Base-by-base conservation (phyloP, 768 basidiomycete species). In the Pulveroboletus sp. region DNA sequence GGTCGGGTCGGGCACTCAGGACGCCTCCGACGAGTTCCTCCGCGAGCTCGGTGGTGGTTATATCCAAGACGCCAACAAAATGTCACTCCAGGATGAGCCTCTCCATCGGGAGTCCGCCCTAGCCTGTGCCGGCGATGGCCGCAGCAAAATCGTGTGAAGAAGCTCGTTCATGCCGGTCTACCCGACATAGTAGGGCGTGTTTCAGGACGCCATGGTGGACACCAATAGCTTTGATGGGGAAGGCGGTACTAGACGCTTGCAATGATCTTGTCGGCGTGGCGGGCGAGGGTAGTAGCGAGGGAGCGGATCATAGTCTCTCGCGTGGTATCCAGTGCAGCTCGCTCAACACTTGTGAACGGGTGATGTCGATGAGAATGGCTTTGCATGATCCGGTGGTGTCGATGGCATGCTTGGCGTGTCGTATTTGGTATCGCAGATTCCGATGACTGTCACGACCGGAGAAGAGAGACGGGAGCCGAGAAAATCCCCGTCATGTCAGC, bases 31-130 rank as follows among this genome's bases (percentile, higher is more conserved):
- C 56, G 23, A 65, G 57, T 43, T 70, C 61, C 32, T 68, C 64
- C 13, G 57, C 68, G 13, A 68, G 62, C 50, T 68, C 64, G 12
- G 67, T 70, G 13, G 64, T 69, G n/a, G 62, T 69, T 13, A 66
- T 45, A 41, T 68, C 63, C 22, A 68, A 37, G 10, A 68, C 66
- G 1, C 63, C 67, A 6, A 34, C 49, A 20, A 69, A 58, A 14
- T 57, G 47, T 2, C 57, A 51, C 38, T 68, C 51, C 1, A 50
- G 43, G 14, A 70, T 55, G 26, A 70, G 44, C 27, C 57, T 38
- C 46, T 68, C 68, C 66, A 70, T 70, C 31, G 68, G 45, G 14
- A 32, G 38, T 2, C 66, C 67, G 5, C 68, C 65, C 4, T 59
- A 57, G 2, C 66, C 65, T 2, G 63, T 66, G 22, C 63, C 54